Percentiles rank a stretch among this genome's conserved stretches.
Conservation (phyloP, 768 basidiomycete genomes). For the Auricularia sp. region DNA sequence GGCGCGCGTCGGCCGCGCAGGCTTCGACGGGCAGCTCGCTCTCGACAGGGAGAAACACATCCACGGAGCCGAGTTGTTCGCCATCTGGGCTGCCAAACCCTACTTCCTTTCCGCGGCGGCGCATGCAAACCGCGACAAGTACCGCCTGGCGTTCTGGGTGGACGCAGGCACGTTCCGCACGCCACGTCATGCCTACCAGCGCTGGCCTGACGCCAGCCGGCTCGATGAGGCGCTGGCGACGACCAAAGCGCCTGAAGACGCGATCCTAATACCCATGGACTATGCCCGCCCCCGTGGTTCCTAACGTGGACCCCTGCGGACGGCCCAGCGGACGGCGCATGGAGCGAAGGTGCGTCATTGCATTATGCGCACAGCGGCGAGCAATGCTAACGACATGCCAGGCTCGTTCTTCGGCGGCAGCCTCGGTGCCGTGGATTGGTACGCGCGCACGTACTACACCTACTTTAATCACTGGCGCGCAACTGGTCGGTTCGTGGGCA, state of each 20-base stretch:
- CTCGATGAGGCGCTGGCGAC: constrained; percentile 26
- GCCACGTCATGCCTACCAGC: constrained; percentile 28
- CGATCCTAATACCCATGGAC: constrained; percentile 39
- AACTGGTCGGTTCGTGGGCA: constrained; percentile 39
- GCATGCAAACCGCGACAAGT: constrained; percentile 21
- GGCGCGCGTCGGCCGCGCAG: constrained; percentile 14
- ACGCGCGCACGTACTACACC: constrained; percentile 33
- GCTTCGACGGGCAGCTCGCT: constrained; percentile 34
- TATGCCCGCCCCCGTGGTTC: constrained; percentile 24
- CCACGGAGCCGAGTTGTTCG: constrained; percentile 43
- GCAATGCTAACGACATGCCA: no score
- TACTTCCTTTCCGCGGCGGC: constrained; percentile 37
- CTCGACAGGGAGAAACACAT: constrained; percentile 35
- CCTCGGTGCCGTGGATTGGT: constrained; percentile 37
- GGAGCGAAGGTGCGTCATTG: constrained; percentile 32
- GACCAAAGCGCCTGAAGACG: constrained; percentile 23
- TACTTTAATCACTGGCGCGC: constrained; percentile 44
- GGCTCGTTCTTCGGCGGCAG: constrained; percentile 48
- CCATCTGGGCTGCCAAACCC: constrained; percentile 47
- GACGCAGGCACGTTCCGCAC: constrained; percentile 45
- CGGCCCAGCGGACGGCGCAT: constrained; percentile 39
- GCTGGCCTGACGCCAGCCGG: constrained; percentile 38
- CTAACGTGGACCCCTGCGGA: constrained; percentile 34
- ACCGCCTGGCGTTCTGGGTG: constrained; percentile 49
- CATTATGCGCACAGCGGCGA: no score